Base-by-base conservation (phyloP, 495 filamentous ascomycete species). In the Amphirosellinia nigrospora region DNA sequence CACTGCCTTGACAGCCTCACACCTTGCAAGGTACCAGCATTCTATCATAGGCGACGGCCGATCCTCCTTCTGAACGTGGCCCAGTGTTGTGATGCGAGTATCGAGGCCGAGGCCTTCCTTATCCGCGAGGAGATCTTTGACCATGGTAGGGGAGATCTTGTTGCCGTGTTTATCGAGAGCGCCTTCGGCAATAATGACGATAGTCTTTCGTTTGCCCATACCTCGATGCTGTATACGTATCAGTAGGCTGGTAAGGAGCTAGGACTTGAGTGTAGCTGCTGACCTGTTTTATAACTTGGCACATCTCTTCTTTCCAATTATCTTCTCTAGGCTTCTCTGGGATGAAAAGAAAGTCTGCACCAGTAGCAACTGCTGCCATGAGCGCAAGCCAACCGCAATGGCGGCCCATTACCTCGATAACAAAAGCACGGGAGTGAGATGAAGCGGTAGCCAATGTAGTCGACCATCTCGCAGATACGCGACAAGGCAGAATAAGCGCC, bases 401-500 rank as follows among this genome's bases (percentile, higher is more conserved):
- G 66, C 96, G 88, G n/a, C 96, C 96, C 96, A 99, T 99, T 58
- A 98, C 96, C 79, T 98, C 96, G 73, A 99, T 91, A 36, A 99
- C 95, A 79, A 99, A 99, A 46, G 96, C 96, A 72, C 96, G 86
- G 66, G 97, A 97, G 81, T 98, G 96, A n/a, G 93, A 97, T 45
- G 90, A 93, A 8, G 96, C 96, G 2, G 96, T 99, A 39, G 96
- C 94, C 97, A 71, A 99, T 97, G 79, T 92, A 93, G 81, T 99
- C 96, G 30, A 99, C 91, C 59, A 93, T 90, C 76, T 97, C 90
- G 82, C 96, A 98, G 72, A 99, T 96, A 63, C 95, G 88, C 6
- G 90, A 89, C 41, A 99, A 85, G 28, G 96, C 97, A 39, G 94
- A 96, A 82, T 97, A 98, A 74, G 93, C 96, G 58, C 96, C 96